These are phyloP conservation scores for Scenedesmus sp. DNA, from an alignment of 163 green algal species.

Conservation along the genomic window DNA sequence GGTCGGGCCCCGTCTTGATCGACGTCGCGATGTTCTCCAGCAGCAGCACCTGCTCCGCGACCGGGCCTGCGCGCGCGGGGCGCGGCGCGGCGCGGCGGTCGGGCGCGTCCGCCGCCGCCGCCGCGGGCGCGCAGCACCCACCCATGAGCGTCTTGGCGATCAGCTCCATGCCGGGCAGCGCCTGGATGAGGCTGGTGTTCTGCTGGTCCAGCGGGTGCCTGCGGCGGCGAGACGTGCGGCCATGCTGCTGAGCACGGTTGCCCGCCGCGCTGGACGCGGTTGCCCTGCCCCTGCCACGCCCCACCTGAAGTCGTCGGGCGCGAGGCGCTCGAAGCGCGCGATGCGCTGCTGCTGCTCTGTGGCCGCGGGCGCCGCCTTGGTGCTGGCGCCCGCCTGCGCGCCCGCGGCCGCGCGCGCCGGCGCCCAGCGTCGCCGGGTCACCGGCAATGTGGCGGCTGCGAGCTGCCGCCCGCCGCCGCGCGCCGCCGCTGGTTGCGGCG, in stretches of 20 bases:
- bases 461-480: no score
- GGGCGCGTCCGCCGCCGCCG: not conserved
- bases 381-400: no score
- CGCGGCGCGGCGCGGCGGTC: no score
- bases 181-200: constrained; percentile 87
- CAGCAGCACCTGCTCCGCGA: constrained; percentile 86
- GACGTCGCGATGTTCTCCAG: constrained; percentile 94
- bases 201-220: constrained; percentile 94
- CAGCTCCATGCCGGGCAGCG: constrained; percentile 85
- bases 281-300: not conserved
- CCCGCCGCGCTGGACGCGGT: not conserved
- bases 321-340: constrained; percentile 2
- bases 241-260: not conserved
- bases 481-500: no score
- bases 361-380: no score
- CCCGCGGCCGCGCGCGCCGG: no score
- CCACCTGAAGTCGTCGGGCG: constrained; percentile 37
- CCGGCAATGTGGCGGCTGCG: no score
- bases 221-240: constrained; percentile 34
- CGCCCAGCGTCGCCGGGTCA: no score
- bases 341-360: no score
- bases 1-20: constrained; percentile 82
- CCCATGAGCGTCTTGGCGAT: constrained; percentile 80
- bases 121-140: constrained; percentile 26
- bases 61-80: constrained; percentile 55